These are phyloP conservation scores for Hanseniaspora nectarophila DNA, from an alignment of 805 yeast genomes.

Conservation along the genomic window DNA sequence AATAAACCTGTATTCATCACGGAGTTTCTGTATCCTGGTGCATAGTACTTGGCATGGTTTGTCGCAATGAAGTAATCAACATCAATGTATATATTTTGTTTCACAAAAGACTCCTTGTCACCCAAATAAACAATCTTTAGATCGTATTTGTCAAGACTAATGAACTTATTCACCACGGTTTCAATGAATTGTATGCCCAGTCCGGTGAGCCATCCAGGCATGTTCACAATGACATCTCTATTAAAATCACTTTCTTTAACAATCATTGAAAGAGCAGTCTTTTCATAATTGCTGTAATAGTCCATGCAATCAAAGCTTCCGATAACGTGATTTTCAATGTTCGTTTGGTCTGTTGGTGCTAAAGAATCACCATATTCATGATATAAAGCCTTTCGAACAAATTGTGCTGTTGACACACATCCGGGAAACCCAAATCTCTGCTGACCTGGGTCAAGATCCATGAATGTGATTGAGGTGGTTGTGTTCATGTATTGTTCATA, in stretches of 20 bases:
- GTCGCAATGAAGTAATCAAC: background rate
- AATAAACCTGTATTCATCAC: conserved; percentile 28
- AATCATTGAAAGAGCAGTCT: background rate
- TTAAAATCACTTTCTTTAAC: conserved; percentile 32
- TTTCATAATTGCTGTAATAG: background rate
- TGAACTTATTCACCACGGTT: conserved; percentile 24
- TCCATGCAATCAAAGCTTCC: conserved; percentile 11
- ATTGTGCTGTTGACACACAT: conserved; percentile 43
- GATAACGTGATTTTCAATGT: conserved; percentile 16
- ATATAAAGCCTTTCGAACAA: conserved; percentile 21
- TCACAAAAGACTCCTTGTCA: background rate
- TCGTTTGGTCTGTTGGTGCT: conserved; percentile 15
- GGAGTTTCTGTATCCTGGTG: conserved; percentile 15
- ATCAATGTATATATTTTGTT: background rate
- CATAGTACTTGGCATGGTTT: background rate
- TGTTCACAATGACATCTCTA: conserved; percentile 39
- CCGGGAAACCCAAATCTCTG: conserved; percentile 68
- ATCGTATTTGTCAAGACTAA: background rate
- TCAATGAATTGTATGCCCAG: conserved; percentile 59
- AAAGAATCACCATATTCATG: conserved; percentile 27
- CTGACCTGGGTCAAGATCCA: conserved; percentile 87
- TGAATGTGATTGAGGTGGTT: conserved; percentile 16
- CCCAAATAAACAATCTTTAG: background rate
- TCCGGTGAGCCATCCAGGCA: conserved; percentile 90
- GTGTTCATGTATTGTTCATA: conserved; percentile 30